These are phyloP conservation scores for Chaetoscypha palmicola DNA, from an alignment of 2,329 filamentous ascomycete genomes.

Conservation along the genomic window DNA sequence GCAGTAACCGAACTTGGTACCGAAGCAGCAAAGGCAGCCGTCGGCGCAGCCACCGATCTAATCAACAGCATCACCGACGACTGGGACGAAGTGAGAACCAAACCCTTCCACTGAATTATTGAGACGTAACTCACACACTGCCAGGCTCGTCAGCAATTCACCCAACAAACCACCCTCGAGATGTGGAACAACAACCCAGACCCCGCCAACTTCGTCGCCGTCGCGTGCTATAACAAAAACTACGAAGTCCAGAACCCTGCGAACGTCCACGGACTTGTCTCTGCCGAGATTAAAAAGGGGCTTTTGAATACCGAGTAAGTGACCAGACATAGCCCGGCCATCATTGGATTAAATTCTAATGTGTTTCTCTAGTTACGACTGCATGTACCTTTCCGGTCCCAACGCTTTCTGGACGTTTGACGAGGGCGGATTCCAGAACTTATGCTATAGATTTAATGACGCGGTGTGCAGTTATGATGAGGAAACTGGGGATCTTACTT, in stretches of 20 bases:
- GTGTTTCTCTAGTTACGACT: neutral
- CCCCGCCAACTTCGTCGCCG: neutral
- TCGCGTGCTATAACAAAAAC: neutral
- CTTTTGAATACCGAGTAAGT: conserved; percentile 2
- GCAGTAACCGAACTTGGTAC: neutral
- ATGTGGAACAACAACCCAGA: neutral
- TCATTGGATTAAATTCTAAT: neutral
- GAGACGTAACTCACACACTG: neutral
- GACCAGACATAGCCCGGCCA: neutral
- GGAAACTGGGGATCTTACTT: conserved; percentile 1
- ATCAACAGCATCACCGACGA: neutral
- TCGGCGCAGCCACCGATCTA: neutral
- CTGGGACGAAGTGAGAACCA: neutral
- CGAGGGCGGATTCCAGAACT: conserved; percentile 1
- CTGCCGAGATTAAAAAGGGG: neutral
- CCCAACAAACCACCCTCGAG: neutral
- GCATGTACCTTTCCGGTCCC: conserved; percentile 2
- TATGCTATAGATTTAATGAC: neutral
- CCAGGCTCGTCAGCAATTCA: conserved; percentile 2
- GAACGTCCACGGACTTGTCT: neutral
- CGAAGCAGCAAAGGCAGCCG: neutral
- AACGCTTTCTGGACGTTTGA: neutral
- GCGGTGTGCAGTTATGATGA: neutral
- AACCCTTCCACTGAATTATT: neutral
- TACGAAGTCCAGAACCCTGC: neutral